Percentiles rank a stretch among this genome's conserved stretches.
phyloP scores from a whole-genome alignment of 2,329 filamentous ascomycete genomes.

The Clonostachys rosea region DNA sequence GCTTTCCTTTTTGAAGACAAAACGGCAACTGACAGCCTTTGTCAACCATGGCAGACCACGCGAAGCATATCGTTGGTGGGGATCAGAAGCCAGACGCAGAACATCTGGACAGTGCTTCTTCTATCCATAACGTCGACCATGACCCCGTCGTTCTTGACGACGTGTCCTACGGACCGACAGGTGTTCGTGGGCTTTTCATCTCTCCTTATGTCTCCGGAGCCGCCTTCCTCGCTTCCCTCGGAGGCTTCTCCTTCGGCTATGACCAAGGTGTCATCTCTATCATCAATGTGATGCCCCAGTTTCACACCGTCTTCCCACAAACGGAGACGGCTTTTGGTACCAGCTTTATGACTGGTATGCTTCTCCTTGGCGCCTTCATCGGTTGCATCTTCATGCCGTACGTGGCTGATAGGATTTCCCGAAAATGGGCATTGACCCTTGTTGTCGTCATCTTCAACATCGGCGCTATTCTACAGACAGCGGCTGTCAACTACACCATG shows the following conservation, averaged over 20 bases:
- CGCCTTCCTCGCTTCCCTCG: constrained; percentile 19
- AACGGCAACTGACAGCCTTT: too few relatives aligned
- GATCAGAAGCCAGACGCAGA: too few relatives aligned
- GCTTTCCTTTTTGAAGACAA: too few relatives aligned
- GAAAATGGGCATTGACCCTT: constrained; percentile 34
- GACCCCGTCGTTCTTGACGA: neutral
- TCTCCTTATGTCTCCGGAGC: constrained; percentile 5
- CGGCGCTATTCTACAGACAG: constrained; percentile 32
- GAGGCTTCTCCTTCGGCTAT: constrained; percentile 31
- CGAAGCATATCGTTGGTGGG: too few relatives aligned
- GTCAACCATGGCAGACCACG: too few relatives aligned
- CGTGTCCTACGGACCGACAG: constrained; percentile 5
- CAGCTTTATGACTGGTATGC: constrained; percentile 35
- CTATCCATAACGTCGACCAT: too few relatives aligned
- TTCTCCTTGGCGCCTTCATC: constrained; percentile 30
- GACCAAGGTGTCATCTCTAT: constrained; percentile 33
- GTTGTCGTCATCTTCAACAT: constrained; percentile 31
- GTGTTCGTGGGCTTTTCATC: constrained; percentile 4
- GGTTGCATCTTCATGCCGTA: constrained; percentile 23
- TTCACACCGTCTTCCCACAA: constrained; percentile 25
- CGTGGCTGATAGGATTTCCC: constrained; percentile 31
- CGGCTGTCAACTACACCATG: constrained; percentile 13
- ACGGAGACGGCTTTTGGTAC: neutral
- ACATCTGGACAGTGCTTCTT: too few relatives aligned
- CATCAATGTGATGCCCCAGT: constrained; percentile 19